Evolutionary conservation across 352 stramenopile genomes (phyloP).

Genomic region (Pseudoperonospora humuli): DNA sequence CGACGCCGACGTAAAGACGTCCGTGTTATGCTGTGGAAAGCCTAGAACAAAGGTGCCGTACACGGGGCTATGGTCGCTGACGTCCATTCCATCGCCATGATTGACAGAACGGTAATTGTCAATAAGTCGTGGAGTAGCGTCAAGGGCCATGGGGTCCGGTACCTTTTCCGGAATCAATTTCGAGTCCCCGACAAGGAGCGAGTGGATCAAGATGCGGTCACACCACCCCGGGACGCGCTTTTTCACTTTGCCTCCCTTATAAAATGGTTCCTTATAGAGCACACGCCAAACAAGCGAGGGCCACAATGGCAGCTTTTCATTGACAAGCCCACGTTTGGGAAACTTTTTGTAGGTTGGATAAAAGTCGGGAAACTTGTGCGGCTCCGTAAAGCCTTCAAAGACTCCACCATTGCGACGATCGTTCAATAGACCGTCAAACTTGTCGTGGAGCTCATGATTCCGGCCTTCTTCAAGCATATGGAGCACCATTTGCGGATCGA

Average conservation of each 20-base stretch:
- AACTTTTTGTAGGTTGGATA: slow-evolving; percentile 89
- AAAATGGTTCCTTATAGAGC: slow-evolving; percentile 85
- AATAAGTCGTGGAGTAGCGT: slow-evolving; percentile 27
- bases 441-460: slow-evolving; percentile 73
- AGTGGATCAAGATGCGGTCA: slow-evolving; percentile 83
- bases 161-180: slow-evolving; percentile 77
- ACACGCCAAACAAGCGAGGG: slow-evolving; percentile 67
- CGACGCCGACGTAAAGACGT: slow-evolving; percentile 14
- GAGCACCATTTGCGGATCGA: slow-evolving; percentile 67
- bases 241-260: slow-evolving; percentile 86
- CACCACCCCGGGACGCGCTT: slow-evolving; percentile 83
- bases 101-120: slow-evolving; percentile 83
- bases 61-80: slow-evolving; percentile 79
- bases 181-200: slow-evolving; percentile 67
- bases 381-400: slow-evolving; percentile 79
- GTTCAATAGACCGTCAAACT: slow-evolving; percentile 78
- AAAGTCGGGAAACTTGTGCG: slow-evolving; percentile 80
- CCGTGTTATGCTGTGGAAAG: slow-evolving; percentile 37
- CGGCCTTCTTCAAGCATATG: slow-evolving; percentile 73
- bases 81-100: slow-evolving; percentile 71
- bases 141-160: slow-evolving; percentile 37
- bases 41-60: slow-evolving; percentile 70
- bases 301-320: slow-evolving; percentile 60
- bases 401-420: slow-evolving; percentile 62
- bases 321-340: slow-evolving; percentile 54